Base-by-base conservation (phyloP, 768 basidiomycete genomes). In the Daedalea quercina region DNA sequence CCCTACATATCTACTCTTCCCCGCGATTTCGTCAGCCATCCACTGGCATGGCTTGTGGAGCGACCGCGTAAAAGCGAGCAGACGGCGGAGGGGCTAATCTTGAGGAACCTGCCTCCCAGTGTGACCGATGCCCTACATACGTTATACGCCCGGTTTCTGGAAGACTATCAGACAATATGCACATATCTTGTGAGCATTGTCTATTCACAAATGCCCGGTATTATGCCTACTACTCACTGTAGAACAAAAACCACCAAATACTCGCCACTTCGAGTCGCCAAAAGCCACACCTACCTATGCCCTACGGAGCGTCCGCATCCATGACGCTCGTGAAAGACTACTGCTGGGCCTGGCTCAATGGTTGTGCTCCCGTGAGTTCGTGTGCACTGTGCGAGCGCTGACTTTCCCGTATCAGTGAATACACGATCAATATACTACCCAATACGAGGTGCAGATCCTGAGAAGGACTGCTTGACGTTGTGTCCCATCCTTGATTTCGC, bases 311-410 rank as follows among this genome's bases (percentile, higher is more conserved):
- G 8, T 23, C 28, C 20, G 23, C 50, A 24, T 42, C 53, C 35
- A 2, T 45, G 17, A 34, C 3, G 6, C 44, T 52, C 26, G 34
- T 51, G 7, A 26, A 52, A 25, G 62, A 84, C 59, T 90, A 81
- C 58, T 65, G 90, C 2, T 96, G 94, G 92, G 92, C 80, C 1
- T 98, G 94, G 94, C 75, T 97, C 9, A 94, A 85, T 63, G 91
- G 94, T 89, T 58, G 31, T 53, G 35, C 7, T 43, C 49, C 20
- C 19, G 19, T 17, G 15, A 26, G 17, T 53, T 50, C 54, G 17
- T 22, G n/a, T 11, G 48, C 4, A 9, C 25, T 13, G 43, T n/a
- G 22, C 8, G 9, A 41, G 28, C 42, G 40, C 19, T 44, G 37
- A 58, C 42, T 57, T 15, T 20, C 7, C 53, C 9, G 23, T 49